Evolutionary conservation across 2,329 filamentous ascomycete genomes (phyloP), one percentile per base, ranked within the genome.

Genomic region (Talaromyces sp.): DNA sequence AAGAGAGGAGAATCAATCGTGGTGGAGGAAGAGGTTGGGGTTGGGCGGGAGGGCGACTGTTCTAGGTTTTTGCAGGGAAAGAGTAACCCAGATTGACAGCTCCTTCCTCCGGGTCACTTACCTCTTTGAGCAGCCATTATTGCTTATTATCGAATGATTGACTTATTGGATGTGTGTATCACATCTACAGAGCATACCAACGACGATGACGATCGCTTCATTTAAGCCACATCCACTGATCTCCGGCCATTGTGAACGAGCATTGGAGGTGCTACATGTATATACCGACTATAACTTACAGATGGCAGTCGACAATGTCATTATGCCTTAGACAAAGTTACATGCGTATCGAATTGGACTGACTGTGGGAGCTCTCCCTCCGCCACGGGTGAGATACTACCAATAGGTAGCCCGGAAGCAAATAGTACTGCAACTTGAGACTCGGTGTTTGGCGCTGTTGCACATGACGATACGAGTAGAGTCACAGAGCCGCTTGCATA

Each of bases 381-480:
- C 5, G 23, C 46, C 25, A 12, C 23, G 14, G 18, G 2, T 48
- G 44, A 9, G 25, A 25, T 25, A 28, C 23, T 23, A 18, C 42
- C 18, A 44, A 23, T 14, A 44, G 42, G 21, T 25, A 25, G 16
- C 18, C 16, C 31, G 5, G 5, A 33, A 52, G 48, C 48, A 18
- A 33, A 31, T 14, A 5, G n/a, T 35, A 28, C 44, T 37, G 18
- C 50, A 37, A 21, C 18, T 21, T 35, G 50, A 21, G 50, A 35
- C 50, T 35, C 28, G 50, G 50, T 35, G 21, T 54, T 31, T 35
- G 23, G 7, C 31, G 25, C 56, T 44, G 39, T 46, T 58, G 39
- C 25, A 18, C 39, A 46, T 58, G 56, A 48, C 56, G 56, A 58
- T 40, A 46, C 42, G 11, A 46, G 56, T 46, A 46, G 21, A 46